Evolutionary conservation across 2,329 filamentous ascomycete genomes (phyloP), one percentile per base, ranked within the genome.

Genomic region (Aspergillus japonicus): DNA sequence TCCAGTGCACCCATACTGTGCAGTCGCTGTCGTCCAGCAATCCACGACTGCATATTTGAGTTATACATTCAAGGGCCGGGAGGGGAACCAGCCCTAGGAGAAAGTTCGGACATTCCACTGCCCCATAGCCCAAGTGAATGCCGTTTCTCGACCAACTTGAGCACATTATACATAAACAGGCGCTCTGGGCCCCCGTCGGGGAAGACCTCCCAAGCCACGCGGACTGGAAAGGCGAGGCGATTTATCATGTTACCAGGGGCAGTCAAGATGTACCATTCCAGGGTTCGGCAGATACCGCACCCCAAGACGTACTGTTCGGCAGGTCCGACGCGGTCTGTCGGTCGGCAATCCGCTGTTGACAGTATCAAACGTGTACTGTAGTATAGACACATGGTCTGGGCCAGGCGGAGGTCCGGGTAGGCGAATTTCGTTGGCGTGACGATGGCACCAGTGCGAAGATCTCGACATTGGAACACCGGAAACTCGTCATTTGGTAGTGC

Each of bases 191-290:
- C 71, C 5, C 60, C 63, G 3, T 69, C 68, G 1, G 73, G 73
- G 42, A 76, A 71, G 1, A 66, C 73, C 52, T 76, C 74, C 73
- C 73, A 76, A 6, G 74, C 74, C 1, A 76, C 73, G 2, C 74
- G 70, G 5, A 73, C 72, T 2, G 73, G 65, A 35, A 76, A 75
- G 1, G 73, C 73, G 11, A 76, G 69, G 2, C 74, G 73, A 53
- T 76, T 76, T 51, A 76, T 76, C 74, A 76, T 75, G 55, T 75
- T 76, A 1, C 74, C 73, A 0, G 73, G 73, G 0, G 73, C 68
- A 0, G 65, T 73, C 4, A 71, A 61, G 10, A 76, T 71, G 56
- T 76, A 76, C 61, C 66, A 76, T 54, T 75, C 71, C 14, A 75
- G 59, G 31, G 69, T 69, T 23, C 74, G 73, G 52, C 71, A 74